phyloP scores from a whole-genome alignment of 139 green algal genomes.

The Mesostigma viride region DNA sequence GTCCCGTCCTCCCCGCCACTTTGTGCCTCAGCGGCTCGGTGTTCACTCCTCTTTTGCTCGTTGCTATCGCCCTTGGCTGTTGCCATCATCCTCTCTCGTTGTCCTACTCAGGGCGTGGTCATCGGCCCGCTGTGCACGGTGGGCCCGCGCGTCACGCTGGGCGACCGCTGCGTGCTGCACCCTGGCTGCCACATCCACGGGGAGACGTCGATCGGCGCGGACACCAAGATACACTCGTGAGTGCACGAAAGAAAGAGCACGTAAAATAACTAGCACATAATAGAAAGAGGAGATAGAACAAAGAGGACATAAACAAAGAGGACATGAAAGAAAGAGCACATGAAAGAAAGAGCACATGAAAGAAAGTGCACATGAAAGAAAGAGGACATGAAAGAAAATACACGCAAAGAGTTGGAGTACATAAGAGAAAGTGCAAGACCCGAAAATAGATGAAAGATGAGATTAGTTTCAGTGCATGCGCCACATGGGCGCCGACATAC shows the following conservation, averaged over 20 bases:
- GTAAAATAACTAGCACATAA: background rate
- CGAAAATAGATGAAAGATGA: background rate
- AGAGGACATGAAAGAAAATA: no score
- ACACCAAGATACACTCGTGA: background rate
- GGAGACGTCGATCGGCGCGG: background rate
- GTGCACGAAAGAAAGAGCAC: background rate
- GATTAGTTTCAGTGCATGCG: background rate
- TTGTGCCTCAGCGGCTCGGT: background rate
- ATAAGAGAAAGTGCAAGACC: background rate
- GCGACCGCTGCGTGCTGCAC: constrained; percentile 13
- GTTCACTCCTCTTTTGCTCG: background rate
- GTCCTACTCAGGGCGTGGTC: constrained; percentile 22
- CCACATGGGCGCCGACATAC: no score
- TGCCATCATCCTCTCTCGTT: background rate
- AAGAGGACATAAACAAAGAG: no score
- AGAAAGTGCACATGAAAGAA: no score
- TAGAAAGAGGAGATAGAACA: no score
- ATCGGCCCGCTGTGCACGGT: constrained; percentile 32
- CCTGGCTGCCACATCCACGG: background rate
- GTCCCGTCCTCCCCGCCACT: background rate
- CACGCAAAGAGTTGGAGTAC: background rate
- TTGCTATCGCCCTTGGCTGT: background rate
- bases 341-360: no score
- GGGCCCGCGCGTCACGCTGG: constrained; percentile 14
- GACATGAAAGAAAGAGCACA: no score